These are phyloP conservation scores for Fraxinus quadrangulata DNA, from an alignment of 257 asterid genomes.

Conservation along the genomic window DNA sequence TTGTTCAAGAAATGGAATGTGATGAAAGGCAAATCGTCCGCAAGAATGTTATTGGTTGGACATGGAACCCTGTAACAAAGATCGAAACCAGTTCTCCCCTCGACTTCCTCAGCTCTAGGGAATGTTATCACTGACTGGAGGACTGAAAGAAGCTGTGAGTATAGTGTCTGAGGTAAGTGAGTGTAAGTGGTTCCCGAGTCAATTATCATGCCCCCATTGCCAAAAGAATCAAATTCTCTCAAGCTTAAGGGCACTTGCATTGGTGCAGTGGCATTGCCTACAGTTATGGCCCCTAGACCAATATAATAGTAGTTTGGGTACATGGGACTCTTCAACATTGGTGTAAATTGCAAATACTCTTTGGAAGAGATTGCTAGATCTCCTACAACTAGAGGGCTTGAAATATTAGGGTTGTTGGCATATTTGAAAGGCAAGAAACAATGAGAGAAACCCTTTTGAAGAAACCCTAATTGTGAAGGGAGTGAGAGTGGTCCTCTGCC, in stretches of 20 bases:
- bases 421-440: slow-evolving; percentile 74
- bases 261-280: slow-evolving; percentile 33
- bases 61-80: slow-evolving; percentile 59
- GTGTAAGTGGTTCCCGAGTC: slow-evolving; percentile 83
- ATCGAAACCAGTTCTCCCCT: slow-evolving; percentile 58
- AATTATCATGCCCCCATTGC: slow-evolving; percentile 72
- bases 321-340: slow-evolving; percentile 55
- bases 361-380: slow-evolving; percentile 61
- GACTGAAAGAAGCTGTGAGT: slow-evolving; percentile 46
- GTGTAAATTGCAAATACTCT: slow-evolving; percentile 64
- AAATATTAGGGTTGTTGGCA: slow-evolving; percentile 67
- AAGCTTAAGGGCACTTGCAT: slow-evolving; percentile 45
- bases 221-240: slow-evolving; percentile 54
- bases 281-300: slow-evolving; percentile 52
- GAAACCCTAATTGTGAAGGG: slow-evolving; percentile 77
- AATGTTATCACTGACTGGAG: slow-evolving; percentile 40
- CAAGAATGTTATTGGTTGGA: slow-evolving; percentile 32
- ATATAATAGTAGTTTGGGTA: slow-evolving; percentile 72
- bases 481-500: slow-evolving; percentile 74
- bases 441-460: slow-evolving; percentile 66
- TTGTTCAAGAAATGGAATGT: slow-evolving; percentile 65
- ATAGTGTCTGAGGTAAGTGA: slow-evolving; percentile 60
- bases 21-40: slow-evolving; percentile 50
- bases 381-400: slow-evolving; percentile 68
- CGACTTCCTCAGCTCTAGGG: slow-evolving; percentile 52